A percentile compares a stretch with the other conserved stretches of the same genome.
Evolutionary conservation across 306 rosid genomes (phyloP).

Genomic region (Dicorynia guianensis): DNA sequence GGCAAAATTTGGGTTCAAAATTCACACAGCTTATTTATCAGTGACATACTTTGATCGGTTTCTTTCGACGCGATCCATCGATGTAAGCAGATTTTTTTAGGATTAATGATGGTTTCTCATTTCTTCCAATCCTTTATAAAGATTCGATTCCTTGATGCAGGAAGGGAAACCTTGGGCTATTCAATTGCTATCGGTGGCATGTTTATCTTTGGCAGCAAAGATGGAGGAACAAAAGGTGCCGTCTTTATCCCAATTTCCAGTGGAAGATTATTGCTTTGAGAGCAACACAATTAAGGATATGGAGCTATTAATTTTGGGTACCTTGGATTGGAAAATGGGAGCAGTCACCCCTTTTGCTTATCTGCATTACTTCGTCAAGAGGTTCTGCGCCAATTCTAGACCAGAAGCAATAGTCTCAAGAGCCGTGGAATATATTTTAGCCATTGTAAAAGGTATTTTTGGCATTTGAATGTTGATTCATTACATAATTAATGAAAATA

Average conservation of each 20-base stretch:
- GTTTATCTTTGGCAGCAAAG: conserved; percentile 88
- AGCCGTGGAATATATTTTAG: conserved; percentile 60
- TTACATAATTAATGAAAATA: neutral
- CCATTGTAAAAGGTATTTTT: conserved; percentile 65
- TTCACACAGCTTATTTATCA: conserved; percentile 75
- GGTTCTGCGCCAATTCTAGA: conserved; percentile 56
- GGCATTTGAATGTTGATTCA: conserved; percentile 1
- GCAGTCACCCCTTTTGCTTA: conserved; percentile 82
- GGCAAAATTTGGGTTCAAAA: conserved; percentile 66
- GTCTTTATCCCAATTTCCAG: conserved; percentile 57
- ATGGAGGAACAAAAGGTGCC: conserved; percentile 83
- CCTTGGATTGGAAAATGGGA: conserved; percentile 89
- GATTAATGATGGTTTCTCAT: conserved; percentile 17
- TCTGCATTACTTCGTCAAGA: conserved; percentile 65
- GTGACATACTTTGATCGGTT: conserved; percentile 81
- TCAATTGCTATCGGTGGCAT: conserved; percentile 71
- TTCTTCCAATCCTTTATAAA: neutral
- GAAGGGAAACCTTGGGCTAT: conserved; percentile 80
- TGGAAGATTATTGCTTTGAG: conserved; percentile 62
- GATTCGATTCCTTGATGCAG: conserved; percentile 42
- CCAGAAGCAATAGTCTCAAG: conserved; percentile 53
- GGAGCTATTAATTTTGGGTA: conserved; percentile 72
- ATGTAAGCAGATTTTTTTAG: conserved; percentile 56
- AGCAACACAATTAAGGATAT: conserved; percentile 63
- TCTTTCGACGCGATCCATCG: conserved; percentile 67